These are phyloP conservation scores for Monilinia vaccinii-corymbosi DNA, from an alignment of 2,329 filamentous ascomycete genomes.

Conservation along the genomic window DNA sequence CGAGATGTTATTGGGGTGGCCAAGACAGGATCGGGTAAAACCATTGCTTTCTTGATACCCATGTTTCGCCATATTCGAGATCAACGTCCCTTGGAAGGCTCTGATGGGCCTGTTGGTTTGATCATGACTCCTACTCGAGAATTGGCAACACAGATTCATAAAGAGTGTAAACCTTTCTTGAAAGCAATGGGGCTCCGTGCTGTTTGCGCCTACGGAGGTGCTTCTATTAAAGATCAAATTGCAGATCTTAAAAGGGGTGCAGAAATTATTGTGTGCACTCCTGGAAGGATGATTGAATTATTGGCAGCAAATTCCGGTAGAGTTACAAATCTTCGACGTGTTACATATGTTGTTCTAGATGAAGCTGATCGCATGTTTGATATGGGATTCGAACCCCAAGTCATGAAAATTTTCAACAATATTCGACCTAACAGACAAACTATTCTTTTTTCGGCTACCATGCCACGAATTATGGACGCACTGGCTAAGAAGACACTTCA, in stretches of 20 bases:
- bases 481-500: conserved; percentile 81
- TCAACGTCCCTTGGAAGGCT: conserved; percentile 69
- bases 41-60: conserved; percentile 85
- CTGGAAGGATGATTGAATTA: conserved; percentile 91
- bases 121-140: conserved; percentile 94
- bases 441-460: conserved; percentile 92
- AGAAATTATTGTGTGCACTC: conserved; percentile 91
- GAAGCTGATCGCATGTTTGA: conserved; percentile 99
- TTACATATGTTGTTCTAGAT: conserved; percentile 91
- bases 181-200: conserved; percentile 77
- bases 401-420: conserved; percentile 91
- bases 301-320: conserved; percentile 88
- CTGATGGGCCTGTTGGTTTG: conserved; percentile 79
- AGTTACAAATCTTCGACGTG: conserved; percentile 80
- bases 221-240: conserved; percentile 95
- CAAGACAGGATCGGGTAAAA: conserved; percentile 97
- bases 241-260: conserved; percentile 91
- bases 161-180: conserved; percentile 89
- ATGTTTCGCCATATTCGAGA: conserved; percentile 99
- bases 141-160: conserved; percentile 85
- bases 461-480: conserved; percentile 86
- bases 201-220: conserved; percentile 89
- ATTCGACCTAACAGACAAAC: conserved; percentile 89
- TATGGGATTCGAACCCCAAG: conserved; percentile 98
- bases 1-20: conserved; percentile 93